phyloP scores from a whole-genome alignment of 257 asterid genomes.

The Handroanthus guayacan region DNA sequence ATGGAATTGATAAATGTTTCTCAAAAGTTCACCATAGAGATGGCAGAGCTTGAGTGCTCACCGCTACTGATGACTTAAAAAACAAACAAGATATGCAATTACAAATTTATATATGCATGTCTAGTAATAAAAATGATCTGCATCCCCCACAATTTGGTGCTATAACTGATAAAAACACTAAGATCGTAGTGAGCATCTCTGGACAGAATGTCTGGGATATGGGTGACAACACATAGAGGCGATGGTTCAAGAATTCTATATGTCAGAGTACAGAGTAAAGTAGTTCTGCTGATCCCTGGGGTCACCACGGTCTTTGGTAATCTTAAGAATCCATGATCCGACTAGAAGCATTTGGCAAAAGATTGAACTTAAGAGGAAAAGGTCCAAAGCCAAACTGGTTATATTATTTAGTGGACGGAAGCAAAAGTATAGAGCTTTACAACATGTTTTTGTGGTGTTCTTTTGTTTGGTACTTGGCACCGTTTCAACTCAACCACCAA shows the following conservation, averaged over 20 bases:
- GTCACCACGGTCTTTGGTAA: neutral
- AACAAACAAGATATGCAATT: conserved; percentile 6
- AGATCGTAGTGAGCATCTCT: neutral
- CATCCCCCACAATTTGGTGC: neutral
- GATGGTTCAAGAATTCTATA: no score
- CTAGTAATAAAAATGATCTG: neutral
- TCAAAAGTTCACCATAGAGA: conserved; percentile 1
- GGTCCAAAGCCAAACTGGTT: neutral
- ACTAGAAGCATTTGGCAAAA: neutral
- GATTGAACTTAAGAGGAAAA: neutral
- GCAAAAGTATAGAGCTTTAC: neutral
- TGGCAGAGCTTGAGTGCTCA: neutral
- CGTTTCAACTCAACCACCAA: conserved; percentile 20
- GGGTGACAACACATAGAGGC: no score
- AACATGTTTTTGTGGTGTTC: neutral
- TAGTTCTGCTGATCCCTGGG: neutral
- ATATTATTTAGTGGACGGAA: neutral
- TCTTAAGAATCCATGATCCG: neutral
- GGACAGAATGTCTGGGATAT: no score
- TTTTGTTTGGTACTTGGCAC: neutral
- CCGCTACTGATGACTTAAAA: neutral
- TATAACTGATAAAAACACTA: neutral
- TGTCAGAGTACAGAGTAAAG: neutral
- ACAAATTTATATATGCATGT: neutral
- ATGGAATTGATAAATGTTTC: neutral